Percentiles rank a stretch among this genome's conserved stretches.
phyloP scores from a whole-genome alignment of 139 green algal species.

The Tetraselmis chui region DNA sequence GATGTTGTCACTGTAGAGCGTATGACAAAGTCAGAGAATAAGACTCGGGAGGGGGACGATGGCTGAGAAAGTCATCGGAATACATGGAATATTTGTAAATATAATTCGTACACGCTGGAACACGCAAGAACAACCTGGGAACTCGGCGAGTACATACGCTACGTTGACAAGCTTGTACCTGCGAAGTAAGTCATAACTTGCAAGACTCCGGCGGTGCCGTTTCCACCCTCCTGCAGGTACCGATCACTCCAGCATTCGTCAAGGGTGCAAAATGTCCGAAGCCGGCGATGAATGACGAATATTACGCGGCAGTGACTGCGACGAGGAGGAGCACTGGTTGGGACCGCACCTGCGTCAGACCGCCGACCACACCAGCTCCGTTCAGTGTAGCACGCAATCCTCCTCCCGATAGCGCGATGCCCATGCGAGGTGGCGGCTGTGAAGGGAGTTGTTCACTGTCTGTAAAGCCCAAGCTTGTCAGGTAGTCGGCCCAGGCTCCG shows the following conservation, averaged over 20 bases:
- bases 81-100: no score
- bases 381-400: neutral
- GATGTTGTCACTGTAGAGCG: no score
- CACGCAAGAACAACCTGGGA: neutral
- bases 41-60: no score
- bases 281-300: no score
- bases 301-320: no score
- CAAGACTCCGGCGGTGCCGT: neutral
- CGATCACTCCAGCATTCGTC: no score
- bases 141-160: neutral
- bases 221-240: neutral
- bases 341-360: neutral
- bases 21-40: neutral
- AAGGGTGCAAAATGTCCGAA: neutral
- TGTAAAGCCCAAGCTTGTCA: neutral
- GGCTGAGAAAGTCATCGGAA: no score
- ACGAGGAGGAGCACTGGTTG: no score
- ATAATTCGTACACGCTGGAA: no score
- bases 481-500: neutral
- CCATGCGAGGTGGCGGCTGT: neutral
- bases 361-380: neutral
- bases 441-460: neutral
- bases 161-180: neutral
- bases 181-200: neutral
- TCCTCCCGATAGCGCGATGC: neutral